Percentiles rank a stretch among this genome's conserved stretches.
Evolutionary conservation across 2,329 filamentous ascomycete genomes (phyloP).

Genomic region (Alternaria panax): DNA sequence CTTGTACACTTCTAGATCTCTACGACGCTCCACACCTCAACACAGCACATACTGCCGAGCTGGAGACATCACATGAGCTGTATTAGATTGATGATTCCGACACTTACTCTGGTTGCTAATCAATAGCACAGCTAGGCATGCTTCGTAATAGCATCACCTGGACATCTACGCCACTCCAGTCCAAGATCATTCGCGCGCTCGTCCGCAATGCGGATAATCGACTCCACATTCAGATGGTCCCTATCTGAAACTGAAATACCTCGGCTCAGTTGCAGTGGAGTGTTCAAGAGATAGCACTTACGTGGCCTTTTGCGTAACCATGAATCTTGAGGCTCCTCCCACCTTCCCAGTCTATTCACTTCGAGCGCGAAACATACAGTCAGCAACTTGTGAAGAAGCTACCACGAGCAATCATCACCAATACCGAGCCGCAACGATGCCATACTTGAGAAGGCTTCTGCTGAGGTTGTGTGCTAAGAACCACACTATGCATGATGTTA

Average conservation of each 20-base stretch:
- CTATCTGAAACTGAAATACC: neutral
- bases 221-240: neutral
- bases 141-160: neutral
- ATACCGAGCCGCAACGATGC: neutral
- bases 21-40: neutral
- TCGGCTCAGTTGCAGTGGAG: neutral
- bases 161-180: neutral
- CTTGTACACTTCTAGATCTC: neutral
- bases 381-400: neutral
- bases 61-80: neutral
- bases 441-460: neutral
- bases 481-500: neutral
- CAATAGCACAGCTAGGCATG: neutral
- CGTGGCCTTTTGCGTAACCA: neutral
- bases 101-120: neutral
- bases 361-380: neutral
- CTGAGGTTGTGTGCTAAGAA: neutral
- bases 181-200: neutral
- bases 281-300: neutral
- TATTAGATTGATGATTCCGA: neutral
- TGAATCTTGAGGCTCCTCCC: neutral
- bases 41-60: neutral
- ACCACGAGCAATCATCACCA: neutral
- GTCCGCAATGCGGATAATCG: neutral
- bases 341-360: neutral